A percentile compares a stretch with the other conserved stretches of the same genome.
Evolutionary conservation across 2,329 filamentous ascomycete genomes (phyloP).

Genomic region (Fusarium drepaniforme): DNA sequence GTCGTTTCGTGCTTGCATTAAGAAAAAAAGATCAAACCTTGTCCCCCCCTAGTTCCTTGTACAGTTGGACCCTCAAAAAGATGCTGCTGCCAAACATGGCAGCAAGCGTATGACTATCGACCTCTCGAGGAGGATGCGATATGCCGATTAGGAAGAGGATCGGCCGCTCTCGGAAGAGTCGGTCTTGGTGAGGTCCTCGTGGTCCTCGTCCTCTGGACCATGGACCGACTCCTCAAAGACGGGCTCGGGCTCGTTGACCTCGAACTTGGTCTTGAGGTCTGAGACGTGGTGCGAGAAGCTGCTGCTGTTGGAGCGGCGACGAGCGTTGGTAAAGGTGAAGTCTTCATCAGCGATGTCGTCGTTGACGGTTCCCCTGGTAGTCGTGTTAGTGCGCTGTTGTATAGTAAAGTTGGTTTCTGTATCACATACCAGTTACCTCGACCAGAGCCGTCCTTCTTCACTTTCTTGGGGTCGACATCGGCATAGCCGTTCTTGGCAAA

Average conservation of each 20-base stretch:
- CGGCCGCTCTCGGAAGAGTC: slow-evolving; percentile 71
- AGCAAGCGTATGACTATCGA: slow-evolving; percentile 37
- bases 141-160: slow-evolving; percentile 64
- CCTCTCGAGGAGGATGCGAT: slow-evolving; percentile 19
- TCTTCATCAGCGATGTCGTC: slow-evolving; percentile 87
- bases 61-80: slow-evolving; percentile 34
- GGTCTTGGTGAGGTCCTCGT: slow-evolving; percentile 66
- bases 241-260: slow-evolving; percentile 87
- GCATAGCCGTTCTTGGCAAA: slow-evolving; percentile 89
- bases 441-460: slow-evolving; percentile 95
- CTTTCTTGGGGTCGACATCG: slow-evolving; percentile 88
- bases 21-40: slow-evolving; percentile 28
- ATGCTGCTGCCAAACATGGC: slow-evolving; percentile 39
- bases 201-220: slow-evolving; percentile 71
- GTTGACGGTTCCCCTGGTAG: slow-evolving; percentile 80
- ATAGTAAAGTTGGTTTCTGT: not conserved
- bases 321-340: slow-evolving; percentile 86
- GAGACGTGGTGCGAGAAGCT: slow-evolving; percentile 76
- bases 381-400: slow-evolving; percentile 31
- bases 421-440: slow-evolving; percentile 89
- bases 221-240: slow-evolving; percentile 92
- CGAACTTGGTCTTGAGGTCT: slow-evolving; percentile 97
- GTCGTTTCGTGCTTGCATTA: slow-evolving; percentile 42
- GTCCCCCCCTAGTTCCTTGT: slow-evolving; percentile 29
- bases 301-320: slow-evolving; percentile 94